Percentiles rank a stretch among this genome's conserved stretches.
Conservation (phyloP, 495 filamentous ascomycete species). For the Lophiotrema nucula region DNA sequence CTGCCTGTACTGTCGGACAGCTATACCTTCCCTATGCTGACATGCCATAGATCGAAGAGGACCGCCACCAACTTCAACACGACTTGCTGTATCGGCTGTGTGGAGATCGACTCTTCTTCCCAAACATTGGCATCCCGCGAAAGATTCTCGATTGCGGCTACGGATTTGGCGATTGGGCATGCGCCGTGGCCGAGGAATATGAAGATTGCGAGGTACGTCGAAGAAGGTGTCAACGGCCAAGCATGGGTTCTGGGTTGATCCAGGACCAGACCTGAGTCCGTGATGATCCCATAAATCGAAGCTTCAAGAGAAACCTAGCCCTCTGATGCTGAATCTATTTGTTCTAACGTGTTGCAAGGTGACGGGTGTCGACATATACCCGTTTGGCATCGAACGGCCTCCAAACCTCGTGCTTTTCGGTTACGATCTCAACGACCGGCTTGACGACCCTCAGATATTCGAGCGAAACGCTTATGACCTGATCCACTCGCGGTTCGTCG, state of each 20-base stretch:
- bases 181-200: constrained; percentile 68
- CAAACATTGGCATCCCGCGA: constrained; percentile 61
- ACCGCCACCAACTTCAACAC: constrained; percentile 71
- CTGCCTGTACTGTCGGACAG: too few species aligned
- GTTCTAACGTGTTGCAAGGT: too few species aligned
- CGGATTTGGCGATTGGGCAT: constrained; percentile 70
- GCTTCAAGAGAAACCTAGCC: too few species aligned
- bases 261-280: not conserved
- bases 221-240: too few species aligned
- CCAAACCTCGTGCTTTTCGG: constrained; percentile 29
- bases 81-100: constrained; percentile 70
- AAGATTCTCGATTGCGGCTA: constrained; percentile 43
- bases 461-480: constrained; percentile 76
- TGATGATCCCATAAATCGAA: too few species aligned
- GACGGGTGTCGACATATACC: constrained; percentile 36
- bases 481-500: constrained; percentile 81
- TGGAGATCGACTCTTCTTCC: constrained; percentile 74
- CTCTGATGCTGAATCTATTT: too few species aligned
- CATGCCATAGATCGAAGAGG: constrained; percentile 70
- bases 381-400: constrained; percentile 21
- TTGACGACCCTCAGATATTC: constrained; percentile 31
- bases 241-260: not conserved
- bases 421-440: constrained; percentile 39
- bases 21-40: too few species aligned
- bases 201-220: constrained; percentile 68